Conservation (phyloP, 108 stramenopile species). For the Schizochytrium sp. region DNA sequence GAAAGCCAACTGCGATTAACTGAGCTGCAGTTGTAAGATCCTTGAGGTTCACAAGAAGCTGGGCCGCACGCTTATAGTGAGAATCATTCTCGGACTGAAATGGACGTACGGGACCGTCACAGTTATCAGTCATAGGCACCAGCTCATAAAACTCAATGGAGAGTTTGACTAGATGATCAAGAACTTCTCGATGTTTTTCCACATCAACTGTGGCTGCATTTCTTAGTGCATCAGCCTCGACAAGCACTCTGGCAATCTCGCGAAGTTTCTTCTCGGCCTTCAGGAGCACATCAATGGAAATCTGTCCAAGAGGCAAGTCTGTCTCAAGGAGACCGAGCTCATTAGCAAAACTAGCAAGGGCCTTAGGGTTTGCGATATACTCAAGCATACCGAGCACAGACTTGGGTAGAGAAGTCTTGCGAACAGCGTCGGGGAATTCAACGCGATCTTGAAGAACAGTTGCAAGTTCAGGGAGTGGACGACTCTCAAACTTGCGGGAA, state of each 20-base stretch:
- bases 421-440: background rate
- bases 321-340: background rate
- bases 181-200: background rate
- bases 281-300: conserved; percentile 1
- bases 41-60: conserved; percentile 20
- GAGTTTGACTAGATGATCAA: background rate
- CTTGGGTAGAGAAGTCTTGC: background rate
- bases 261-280: background rate
- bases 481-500: background rate
- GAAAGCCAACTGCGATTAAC: background rate
- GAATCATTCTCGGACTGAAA: background rate
- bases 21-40: conserved; percentile 10
- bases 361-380: background rate
- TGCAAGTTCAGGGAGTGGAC: conserved; percentile 25
- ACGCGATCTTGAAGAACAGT: background rate
- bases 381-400: background rate
- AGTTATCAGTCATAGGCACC: background rate
- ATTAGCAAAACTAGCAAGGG: background rate
- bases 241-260: background rate
- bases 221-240: background rate
- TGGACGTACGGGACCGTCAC: background rate
- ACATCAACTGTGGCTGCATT: background rate
- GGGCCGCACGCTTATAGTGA: background rate
- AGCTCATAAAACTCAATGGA: conserved; percentile 37
- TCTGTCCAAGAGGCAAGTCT: background rate